These are phyloP conservation scores for Venturia asperata DNA, from an alignment of 2,329 filamentous ascomycete species.

Conservation along the genomic window DNA sequence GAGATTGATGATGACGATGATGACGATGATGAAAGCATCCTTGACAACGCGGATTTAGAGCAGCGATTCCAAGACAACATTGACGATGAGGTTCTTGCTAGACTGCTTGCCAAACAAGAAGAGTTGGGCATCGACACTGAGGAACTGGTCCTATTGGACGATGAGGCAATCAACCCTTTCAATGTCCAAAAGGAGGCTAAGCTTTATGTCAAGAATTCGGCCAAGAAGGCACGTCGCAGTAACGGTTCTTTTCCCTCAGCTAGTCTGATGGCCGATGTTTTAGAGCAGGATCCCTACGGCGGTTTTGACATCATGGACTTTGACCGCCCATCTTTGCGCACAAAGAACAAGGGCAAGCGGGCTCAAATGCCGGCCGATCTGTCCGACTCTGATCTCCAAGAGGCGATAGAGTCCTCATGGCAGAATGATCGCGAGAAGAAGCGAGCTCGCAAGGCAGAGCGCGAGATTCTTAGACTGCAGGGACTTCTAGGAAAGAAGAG, in stretches of 20 bases:
- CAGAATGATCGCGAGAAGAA: constrained; percentile 65
- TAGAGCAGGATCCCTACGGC: constrained; percentile 55
- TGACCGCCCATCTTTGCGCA: constrained; percentile 59
- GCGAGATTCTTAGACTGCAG: constrained; percentile 60
- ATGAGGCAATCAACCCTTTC: constrained; percentile 24
- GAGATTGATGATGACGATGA: constrained; percentile 36
- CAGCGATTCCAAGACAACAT: constrained; percentile 34
- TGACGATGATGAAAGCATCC: constrained; percentile 33
- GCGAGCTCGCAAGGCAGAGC: constrained; percentile 59
- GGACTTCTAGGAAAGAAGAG: constrained; percentile 57
- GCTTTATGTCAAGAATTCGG: constrained; percentile 27
- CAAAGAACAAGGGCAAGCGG: constrained; percentile 37
- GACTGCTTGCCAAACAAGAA: constrained; percentile 54
- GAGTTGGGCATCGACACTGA: constrained; percentile 55
- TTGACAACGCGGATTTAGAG: constrained; percentile 38
- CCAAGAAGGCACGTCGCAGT: constrained; percentile 22
- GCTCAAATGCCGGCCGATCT: constrained; percentile 41
- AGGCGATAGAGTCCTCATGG: constrained; percentile 53
- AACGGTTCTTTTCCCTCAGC: constrained; percentile 29
- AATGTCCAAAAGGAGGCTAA: constrained; percentile 26
- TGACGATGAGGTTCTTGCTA: constrained; percentile 57
- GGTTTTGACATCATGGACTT: constrained; percentile 84
- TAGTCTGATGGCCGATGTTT: constrained; percentile 49
- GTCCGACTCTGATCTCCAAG: constrained; percentile 61
- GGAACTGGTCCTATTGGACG: constrained; percentile 52